A percentile compares a stretch with the other conserved stretches of the same genome.
These are phyloP conservation scores for Vanrija sp. DNA, from an alignment of 1,284 basidiomycete genomes.

Conservation along the genomic window DNA sequence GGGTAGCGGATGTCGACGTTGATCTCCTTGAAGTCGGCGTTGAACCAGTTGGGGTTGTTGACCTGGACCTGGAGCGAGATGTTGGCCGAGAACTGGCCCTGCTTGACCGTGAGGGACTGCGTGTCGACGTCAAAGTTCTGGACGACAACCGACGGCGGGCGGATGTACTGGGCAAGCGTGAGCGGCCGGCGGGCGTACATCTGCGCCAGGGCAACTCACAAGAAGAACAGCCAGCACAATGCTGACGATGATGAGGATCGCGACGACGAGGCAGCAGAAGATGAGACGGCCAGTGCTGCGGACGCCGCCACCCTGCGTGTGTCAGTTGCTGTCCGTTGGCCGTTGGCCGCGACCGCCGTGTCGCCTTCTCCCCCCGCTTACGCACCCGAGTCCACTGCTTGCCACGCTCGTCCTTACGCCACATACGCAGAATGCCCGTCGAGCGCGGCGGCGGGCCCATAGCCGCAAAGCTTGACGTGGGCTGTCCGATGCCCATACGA, in stretches of 20 bases:
- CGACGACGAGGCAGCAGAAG: constrained; percentile 49
- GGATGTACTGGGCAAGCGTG: constrained; percentile 62
- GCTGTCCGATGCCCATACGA: constrained; percentile 27
- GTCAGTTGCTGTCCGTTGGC: too few species aligned
- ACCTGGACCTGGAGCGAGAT: constrained; percentile 70
- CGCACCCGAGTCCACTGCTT: constrained; percentile 47
- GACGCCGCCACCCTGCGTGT: constrained; percentile 40
- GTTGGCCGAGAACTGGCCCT: constrained; percentile 51
- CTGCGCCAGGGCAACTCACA: constrained; percentile 52
- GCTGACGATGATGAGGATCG: constrained; percentile 58
- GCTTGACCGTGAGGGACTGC: not conserved
- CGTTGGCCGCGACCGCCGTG: not conserved
- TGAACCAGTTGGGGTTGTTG: constrained; percentile 80
- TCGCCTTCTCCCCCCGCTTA: not conserved
- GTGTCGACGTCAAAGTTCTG: constrained; percentile 55
- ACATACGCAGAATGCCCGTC: constrained; percentile 48
- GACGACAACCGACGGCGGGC: constrained; percentile 69
- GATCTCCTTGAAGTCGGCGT: constrained; percentile 66
- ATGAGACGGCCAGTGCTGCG: constrained; percentile 42
- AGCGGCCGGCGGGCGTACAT: not conserved
- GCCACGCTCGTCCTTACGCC: constrained; percentile 49
- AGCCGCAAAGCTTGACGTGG: constrained; percentile 32
- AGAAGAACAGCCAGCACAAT: constrained; percentile 66
- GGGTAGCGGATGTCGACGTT: constrained; percentile 69
- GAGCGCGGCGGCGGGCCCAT: constrained; percentile 46